Evolutionary conservation across 2,329 filamentous ascomycete species (phyloP), one percentile per base, ranked within the genome.

Genomic region (Aureobasidium melanogenum): DNA sequence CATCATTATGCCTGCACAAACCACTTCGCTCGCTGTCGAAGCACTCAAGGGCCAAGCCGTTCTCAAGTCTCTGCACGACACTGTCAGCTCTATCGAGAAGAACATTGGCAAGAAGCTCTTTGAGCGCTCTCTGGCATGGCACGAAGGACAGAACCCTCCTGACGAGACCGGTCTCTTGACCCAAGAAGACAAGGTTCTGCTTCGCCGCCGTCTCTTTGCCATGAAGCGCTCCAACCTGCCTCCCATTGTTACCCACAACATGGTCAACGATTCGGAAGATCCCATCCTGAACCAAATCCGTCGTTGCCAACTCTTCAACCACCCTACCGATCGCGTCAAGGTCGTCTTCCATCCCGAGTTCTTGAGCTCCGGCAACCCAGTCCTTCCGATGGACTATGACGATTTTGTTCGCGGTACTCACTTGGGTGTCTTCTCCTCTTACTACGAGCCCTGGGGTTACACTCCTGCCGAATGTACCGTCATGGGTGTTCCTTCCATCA

Each of bases 401-500:
- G 94, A 99, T 74, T 99, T 99, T 72, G 94, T 99, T 47, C 90
- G 94, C 60, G 94, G 94, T 66, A 97, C 93, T 43, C 93, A 99
- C 75, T 79, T 99, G 71, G 94, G 94, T 69, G 86, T 99, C 62
- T 99, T 99, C 77, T 83, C 93, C 26, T 97, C 94, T 2, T 97
- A 97, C 83, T 99, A 99, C 74, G 94, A 99, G 78, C 94, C 94
- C 9, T 99, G 94, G 94, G 94, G 94, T 48, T 99, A 99, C 76
- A 99, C 94, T 2, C 94, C 93, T 0, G 93, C 94, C 57, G 94
- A 97, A 75, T 99, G 94, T 76, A 97, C 94, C 0, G 94, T 97
- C 65, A 97, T 97, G 94, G 94, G 94, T 69, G 92, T 99, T 43
- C 94, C 94, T 46, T 96, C 91, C 75, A 97, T 99, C 76, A 97